These are phyloP conservation scores for Catunica adiposa DNA, from an alignment of 2,329 filamentous ascomycete genomes.

Conservation along the genomic window DNA sequence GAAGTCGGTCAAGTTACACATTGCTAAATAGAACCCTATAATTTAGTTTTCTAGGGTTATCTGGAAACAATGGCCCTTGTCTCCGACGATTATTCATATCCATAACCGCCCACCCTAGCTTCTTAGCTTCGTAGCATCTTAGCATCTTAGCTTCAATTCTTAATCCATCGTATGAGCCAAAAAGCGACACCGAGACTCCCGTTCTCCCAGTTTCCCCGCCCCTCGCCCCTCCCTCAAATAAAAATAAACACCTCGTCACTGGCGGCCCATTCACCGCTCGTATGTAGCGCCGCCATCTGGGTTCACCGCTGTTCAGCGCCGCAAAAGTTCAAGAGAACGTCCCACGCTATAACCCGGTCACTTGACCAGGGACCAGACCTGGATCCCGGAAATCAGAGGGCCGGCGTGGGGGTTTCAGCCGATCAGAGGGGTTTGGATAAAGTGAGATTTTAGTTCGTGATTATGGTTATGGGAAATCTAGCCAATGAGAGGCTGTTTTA, in stretches of 20 bases:
- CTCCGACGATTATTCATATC: too few relatives aligned
- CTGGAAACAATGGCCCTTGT: too few relatives aligned
- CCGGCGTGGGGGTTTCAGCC: not conserved
- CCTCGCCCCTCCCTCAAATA: not conserved
- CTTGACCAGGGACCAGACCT: conserved; percentile 1
- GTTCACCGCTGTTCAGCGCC: conserved; percentile 8
- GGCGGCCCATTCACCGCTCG: not conserved
- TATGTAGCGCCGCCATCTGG: not conserved
- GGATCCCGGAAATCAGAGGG: not conserved
- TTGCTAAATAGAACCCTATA: too few relatives aligned
- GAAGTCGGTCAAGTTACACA: too few relatives aligned
- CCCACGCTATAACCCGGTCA: conserved; percentile 1
- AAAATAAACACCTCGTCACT: not conserved
- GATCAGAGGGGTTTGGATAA: too few relatives aligned
- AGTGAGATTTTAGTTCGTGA: too few relatives aligned
- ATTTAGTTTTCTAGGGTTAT: too few relatives aligned
- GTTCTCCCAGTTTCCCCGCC: not conserved
- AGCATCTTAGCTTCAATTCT: not conserved
- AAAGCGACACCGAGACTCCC: too few relatives aligned
- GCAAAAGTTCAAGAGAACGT: not conserved
- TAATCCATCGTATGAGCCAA: not conserved
- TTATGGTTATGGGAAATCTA: too few relatives aligned
- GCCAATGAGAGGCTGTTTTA: too few relatives aligned
- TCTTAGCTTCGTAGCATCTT: too few relatives aligned
- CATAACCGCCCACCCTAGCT: too few relatives aligned